A percentile compares a stretch with the other conserved stretches of the same genome.
These are phyloP conservation scores for Vitis hybrid DNA, from an alignment of 177 flowering plant genomes.

Conservation along the genomic window DNA sequence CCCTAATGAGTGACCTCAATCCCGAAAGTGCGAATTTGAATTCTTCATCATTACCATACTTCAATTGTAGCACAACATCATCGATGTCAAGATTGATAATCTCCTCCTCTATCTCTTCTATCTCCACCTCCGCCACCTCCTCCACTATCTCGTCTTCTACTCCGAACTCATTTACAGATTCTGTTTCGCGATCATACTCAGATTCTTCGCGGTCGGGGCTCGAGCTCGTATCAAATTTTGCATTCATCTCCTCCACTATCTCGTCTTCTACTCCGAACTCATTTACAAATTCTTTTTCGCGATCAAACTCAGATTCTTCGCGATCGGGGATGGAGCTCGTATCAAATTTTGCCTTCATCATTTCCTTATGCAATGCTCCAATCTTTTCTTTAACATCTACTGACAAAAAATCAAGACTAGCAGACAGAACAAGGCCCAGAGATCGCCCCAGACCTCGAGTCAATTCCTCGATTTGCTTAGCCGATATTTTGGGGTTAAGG, in stretches of 20 bases:
- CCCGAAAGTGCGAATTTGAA: conserved; percentile 41
- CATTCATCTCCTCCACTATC: conserved; percentile 11
- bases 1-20: conserved; percentile 15
- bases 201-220: neutral
- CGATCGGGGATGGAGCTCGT: neutral
- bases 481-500: conserved; percentile 12
- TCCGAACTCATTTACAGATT: conserved; percentile 11
- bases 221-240: conserved; percentile 3
- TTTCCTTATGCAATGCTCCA: conserved; percentile 42
- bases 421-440: conserved; percentile 54
- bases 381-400: conserved; percentile 42
- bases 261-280: conserved; percentile 17
- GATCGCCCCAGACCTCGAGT: conserved; percentile 57
- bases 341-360: conserved; percentile 49
- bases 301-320: conserved; percentile 3
- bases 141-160: conserved; percentile 10
- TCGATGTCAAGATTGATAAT: conserved; percentile 20
- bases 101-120: conserved; percentile 19
- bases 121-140: conserved; percentile 21
- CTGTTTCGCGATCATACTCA: conserved; percentile 15
- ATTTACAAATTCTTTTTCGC: conserved; percentile 15
- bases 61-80: conserved; percentile 53
- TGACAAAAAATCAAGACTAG: conserved; percentile 33
- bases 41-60: conserved; percentile 55
- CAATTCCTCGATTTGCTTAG: conserved; percentile 29